Evolutionary conservation across 306 rosid genomes (phyloP).

Genomic region (Fragaria iinumae): DNA sequence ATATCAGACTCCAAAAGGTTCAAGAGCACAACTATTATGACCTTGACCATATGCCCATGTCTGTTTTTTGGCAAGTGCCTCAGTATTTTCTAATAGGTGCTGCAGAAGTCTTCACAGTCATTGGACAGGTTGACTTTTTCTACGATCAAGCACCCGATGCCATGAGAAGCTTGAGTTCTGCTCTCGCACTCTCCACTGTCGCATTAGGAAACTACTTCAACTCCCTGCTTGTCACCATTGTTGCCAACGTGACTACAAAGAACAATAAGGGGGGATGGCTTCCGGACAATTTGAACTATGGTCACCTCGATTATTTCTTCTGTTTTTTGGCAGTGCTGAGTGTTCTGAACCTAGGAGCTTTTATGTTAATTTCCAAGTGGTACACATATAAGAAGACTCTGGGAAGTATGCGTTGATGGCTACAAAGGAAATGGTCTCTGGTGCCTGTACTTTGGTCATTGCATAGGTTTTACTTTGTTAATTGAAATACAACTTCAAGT

Average conservation of each 20-base stretch:
- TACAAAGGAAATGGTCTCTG: not conserved
- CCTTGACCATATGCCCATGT: slow-evolving; percentile 20
- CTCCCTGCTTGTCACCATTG: slow-evolving; percentile 16
- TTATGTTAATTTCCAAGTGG: slow-evolving; percentile 7
- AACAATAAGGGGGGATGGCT: not conserved
- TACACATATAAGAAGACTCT: slow-evolving; percentile 4
- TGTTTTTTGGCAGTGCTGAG: slow-evolving; percentile 4
- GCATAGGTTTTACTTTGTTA: no score
- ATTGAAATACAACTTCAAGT: no score
- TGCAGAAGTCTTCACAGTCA: slow-evolving; percentile 25
- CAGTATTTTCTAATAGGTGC: slow-evolving; percentile 27
- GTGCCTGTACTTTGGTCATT: not conserved
- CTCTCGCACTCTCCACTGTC: slow-evolving; percentile 19
- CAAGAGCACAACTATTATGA: slow-evolving; percentile 11
- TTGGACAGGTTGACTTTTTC: slow-evolving; percentile 28
- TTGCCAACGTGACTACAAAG: not conserved
- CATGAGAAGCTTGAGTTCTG: slow-evolving; percentile 25
- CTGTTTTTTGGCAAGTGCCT: slow-evolving; percentile 28
- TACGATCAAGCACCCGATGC: slow-evolving; percentile 32
- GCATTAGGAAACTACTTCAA: slow-evolving; percentile 26
- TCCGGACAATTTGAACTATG: slow-evolving; percentile 14
- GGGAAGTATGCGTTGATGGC: no score
- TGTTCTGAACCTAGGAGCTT: not conserved
- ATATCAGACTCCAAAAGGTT: slow-evolving; percentile 5
- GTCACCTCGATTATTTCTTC: slow-evolving; percentile 2